Evolutionary conservation across 1,139 yeast species (phyloP).

Genomic region (Pichia inconspicua): DNA sequence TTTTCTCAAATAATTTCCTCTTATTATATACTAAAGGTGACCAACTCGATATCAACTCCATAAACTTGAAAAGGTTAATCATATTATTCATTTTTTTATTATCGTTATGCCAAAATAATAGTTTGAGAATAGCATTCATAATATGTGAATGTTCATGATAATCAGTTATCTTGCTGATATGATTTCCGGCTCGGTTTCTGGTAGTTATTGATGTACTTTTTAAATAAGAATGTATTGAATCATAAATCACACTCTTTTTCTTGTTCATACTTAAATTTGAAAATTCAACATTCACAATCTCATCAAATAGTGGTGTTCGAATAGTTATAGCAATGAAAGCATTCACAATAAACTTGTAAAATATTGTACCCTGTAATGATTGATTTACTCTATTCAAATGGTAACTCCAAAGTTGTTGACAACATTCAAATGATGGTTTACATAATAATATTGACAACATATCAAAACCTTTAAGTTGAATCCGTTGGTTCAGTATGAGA

Average conservation of each 20-base stretch:
- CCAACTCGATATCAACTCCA: slow-evolving; percentile 8
- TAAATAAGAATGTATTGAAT: slow-evolving; percentile 2
- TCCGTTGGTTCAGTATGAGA: neutral
- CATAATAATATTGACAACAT: slow-evolving; percentile 1
- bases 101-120: neutral
- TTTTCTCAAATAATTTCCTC: slow-evolving; percentile 3
- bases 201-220: neutral
- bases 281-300: slow-evolving; percentile 9
- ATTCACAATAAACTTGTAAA: slow-evolving; percentile 5
- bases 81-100: slow-evolving; percentile 4
- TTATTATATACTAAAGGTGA: slow-evolving; percentile 10
- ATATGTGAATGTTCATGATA: slow-evolving; percentile 10
- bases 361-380: neutral
- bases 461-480: slow-evolving; percentile 2
- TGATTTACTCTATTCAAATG: slow-evolving; percentile 5
- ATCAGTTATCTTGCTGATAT: slow-evolving; percentile 6
- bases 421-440: neutral
- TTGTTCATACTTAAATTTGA: slow-evolving; percentile 4
- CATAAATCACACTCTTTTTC: slow-evolving; percentile 4
- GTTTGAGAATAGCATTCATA: slow-evolving; percentile 2
- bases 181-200: slow-evolving; percentile 11
- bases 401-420: slow-evolving; percentile 5
- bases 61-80: neutral
- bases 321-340: neutral
- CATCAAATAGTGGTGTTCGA: neutral